Conservation (phyloP, 2,329 filamentous ascomycete species). For the Arachnopeziza araneosa region DNA sequence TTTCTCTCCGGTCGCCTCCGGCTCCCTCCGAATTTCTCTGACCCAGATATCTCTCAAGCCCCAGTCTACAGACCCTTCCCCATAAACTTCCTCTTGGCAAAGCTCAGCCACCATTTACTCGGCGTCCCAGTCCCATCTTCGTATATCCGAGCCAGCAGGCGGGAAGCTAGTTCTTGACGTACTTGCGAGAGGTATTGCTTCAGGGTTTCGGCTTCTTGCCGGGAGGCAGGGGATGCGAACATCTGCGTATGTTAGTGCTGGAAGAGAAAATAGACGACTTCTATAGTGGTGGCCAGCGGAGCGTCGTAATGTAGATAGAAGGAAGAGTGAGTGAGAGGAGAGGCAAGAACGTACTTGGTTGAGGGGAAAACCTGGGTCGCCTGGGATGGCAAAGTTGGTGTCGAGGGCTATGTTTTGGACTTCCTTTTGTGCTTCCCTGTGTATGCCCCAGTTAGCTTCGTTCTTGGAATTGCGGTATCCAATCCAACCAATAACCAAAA, state of each 20-base stretch:
- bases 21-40: too few species aligned
- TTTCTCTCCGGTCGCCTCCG: too few species aligned
- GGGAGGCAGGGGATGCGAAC: conserved; percentile 81
- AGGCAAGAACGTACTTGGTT: conserved; percentile 60
- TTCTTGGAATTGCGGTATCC: not conserved
- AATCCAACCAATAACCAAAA: not conserved
- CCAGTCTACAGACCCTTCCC: conserved; percentile 71
- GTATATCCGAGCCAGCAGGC: conserved; percentile 83
- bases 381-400: conserved; percentile 87
- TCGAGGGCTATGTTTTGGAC: conserved; percentile 89
- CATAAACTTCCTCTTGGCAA: conserved; percentile 99
- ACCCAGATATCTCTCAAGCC: too few species aligned
- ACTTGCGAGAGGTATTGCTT: conserved; percentile 89
- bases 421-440: conserved; percentile 57
- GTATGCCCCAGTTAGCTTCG: not conserved
- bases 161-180: conserved; percentile 79
- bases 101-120: conserved; percentile 95
- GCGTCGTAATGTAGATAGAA: not conserved
- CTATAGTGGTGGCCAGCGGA: too few species aligned
- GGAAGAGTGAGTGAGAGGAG: not conserved
- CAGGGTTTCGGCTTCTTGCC: conserved; percentile 83
- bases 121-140: conserved; percentile 70
- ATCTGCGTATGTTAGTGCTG: conserved; percentile 44
- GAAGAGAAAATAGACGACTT: not conserved
- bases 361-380: conserved; percentile 85